phyloP scores from a whole-genome alignment of 1,284 basidiomycete species.

The Apiotrichum brassicae region DNA sequence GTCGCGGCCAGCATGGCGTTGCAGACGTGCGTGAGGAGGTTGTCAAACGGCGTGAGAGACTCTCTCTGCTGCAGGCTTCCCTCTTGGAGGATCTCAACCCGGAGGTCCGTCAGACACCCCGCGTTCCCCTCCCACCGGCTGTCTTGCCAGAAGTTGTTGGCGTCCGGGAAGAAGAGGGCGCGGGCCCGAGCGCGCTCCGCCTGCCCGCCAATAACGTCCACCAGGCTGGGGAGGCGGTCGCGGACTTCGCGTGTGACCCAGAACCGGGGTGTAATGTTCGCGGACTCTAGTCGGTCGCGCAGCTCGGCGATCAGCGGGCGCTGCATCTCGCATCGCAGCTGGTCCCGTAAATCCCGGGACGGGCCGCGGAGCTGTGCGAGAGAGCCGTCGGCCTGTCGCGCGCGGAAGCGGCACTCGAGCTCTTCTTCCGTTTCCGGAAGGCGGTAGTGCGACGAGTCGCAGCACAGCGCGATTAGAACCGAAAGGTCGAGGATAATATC shows the following conservation, averaged over 20 bases:
- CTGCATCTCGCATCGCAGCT: constrained; percentile 33
- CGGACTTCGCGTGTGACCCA: constrained; percentile 40
- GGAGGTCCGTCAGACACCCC: constrained; percentile 22
- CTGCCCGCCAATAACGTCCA: constrained; percentile 38
- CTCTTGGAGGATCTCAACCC: constrained; percentile 23
- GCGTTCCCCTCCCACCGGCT: constrained; percentile 32
- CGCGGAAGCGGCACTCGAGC: constrained; percentile 57
- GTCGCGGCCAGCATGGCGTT: constrained; percentile 6
- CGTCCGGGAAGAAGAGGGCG: constrained; percentile 23
- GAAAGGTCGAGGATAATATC: constrained; percentile 72
- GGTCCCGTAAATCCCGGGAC: constrained; percentile 37
- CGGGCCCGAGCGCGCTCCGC: constrained; percentile 27
- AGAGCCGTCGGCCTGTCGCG: constrained; percentile 2
- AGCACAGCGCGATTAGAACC: constrained; percentile 71
- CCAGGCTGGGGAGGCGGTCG: constrained; percentile 29
- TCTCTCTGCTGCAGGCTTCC: too few species aligned
- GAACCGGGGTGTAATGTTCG: constrained; percentile 16
- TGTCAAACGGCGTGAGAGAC: constrained; percentile 14
- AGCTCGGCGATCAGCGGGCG: constrained; percentile 39
- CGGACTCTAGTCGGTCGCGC: constrained; percentile 19
- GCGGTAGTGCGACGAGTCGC: constrained; percentile 68
- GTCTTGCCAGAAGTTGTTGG: constrained; percentile 28
- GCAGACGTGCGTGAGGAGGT: constrained; percentile 9
- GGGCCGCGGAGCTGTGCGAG: constrained; percentile 27
- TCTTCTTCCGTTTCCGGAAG: constrained; percentile 54